phyloP scores from a whole-genome alignment of 495 filamentous ascomycete species.

The Penicillium desertorum region DNA sequence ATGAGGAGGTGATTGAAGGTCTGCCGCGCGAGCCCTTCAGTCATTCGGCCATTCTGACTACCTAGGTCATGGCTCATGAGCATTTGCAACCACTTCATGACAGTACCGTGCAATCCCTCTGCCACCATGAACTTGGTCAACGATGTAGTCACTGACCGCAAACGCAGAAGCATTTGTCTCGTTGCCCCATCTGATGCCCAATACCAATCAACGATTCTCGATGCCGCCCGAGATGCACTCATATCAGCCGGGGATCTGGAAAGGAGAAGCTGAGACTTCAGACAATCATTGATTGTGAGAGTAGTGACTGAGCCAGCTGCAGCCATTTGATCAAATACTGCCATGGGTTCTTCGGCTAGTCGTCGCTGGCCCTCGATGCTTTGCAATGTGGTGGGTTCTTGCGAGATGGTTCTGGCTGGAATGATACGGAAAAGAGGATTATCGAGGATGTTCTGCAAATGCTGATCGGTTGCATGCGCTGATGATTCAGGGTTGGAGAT shows the following conservation, averaged over 20 bases:
- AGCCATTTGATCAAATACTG: conserved; percentile 41
- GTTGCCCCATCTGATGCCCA: conserved; percentile 37
- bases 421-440: conserved; percentile 59
- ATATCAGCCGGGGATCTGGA: conserved; percentile 27
- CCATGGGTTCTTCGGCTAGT: conserved; percentile 38
- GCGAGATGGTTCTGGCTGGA: conserved; percentile 24
- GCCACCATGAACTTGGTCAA: conserved; percentile 44
- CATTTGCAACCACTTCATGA: conserved; percentile 38
- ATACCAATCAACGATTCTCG: conserved; percentile 42
- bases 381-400: conserved; percentile 13
- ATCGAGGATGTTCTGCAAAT: conserved; percentile 62
- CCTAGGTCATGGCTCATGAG: conserved; percentile 33
- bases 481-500: conserved; percentile 45
- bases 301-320: conserved; percentile 39
- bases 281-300: conserved; percentile 23
- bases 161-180: conserved; percentile 31
- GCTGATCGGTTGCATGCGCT: conserved; percentile 38
- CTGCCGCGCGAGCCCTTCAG: conserved; percentile 20
- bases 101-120: conserved; percentile 37
- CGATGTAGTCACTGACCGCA: conserved; percentile 14
- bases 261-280: conserved; percentile 38
- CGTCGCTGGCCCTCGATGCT: conserved; percentile 19
- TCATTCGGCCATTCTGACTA: conserved; percentile 26
- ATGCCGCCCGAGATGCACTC: conserved; percentile 36
- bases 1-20: conserved; percentile 31